phyloP scores from a whole-genome alignment of 192 early-diverging fungal species.

The Mortierella antarctica region DNA sequence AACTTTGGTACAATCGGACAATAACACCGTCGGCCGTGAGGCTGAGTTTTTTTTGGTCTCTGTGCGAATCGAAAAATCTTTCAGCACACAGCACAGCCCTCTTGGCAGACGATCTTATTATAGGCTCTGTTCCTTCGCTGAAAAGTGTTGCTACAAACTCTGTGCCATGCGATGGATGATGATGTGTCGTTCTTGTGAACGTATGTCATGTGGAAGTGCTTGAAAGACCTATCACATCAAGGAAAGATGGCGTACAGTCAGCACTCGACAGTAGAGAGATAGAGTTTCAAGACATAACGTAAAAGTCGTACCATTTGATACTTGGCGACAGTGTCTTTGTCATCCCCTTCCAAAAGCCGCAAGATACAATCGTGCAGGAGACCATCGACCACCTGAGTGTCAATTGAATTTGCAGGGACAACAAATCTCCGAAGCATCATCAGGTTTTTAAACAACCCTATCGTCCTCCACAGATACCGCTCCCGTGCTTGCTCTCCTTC shows the following conservation, averaged over 20 bases:
- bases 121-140: no score
- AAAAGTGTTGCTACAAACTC: neutral
- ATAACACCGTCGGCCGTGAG: no score
- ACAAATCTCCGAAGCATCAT: constrained; percentile 41
- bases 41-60: no score
- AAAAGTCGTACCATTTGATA: constrained; percentile 33
- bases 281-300: neutral
- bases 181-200: constrained; percentile 38
- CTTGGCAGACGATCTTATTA: no score
- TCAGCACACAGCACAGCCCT: no score
- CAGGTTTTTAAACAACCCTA: constrained; percentile 40
- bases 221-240: constrained; percentile 31
- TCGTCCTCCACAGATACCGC: constrained; percentile 42
- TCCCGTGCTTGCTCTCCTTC: constrained; percentile 27
- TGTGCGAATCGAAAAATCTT: no score
- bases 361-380: constrained; percentile 50
- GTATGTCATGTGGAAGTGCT: constrained; percentile 38
- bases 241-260: neutral
- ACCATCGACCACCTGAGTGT: constrained; percentile 32
- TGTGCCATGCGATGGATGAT: constrained; percentile 41
- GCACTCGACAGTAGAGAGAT: neutral
- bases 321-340: constrained; percentile 41
- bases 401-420: constrained; percentile 18
- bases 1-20: no score
- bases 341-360: constrained; percentile 43